Base-by-base conservation (phyloP, 2,329 filamentous ascomycete genomes). In the Verticillium albo-atrum region DNA sequence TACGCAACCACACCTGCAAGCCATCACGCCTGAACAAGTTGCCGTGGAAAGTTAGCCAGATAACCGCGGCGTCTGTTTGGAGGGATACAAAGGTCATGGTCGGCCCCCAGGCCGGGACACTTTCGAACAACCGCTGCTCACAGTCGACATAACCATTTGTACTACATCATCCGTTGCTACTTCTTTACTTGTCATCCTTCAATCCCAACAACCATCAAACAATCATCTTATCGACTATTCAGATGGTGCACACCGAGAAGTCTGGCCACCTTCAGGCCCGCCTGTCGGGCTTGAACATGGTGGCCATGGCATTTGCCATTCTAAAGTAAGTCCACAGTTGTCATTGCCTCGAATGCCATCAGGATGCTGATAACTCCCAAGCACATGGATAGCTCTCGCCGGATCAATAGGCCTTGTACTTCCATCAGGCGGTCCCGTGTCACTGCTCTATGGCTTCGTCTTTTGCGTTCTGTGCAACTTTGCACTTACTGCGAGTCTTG, bases 401-500 rank as follows among this genome's bases (percentile, higher is more conserved):
- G 76, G 75, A 2, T 76, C 75, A 3, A 68, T 79, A 0, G 75
- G 75, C 3, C 66, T 78, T 3, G 74, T 77, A 2, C 64, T 78
- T 2, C 74, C 75, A 0, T 78, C 75, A 0, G 77, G 77, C 3
- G 73, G 77, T 15, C 73, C 76, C 1, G 74, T 77, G 2, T 70
- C 75, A 0, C 74, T 79, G 50, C 55, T 79, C 0, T 80, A 79
- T 61, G 77, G 77, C 3, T 79, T 80, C 61, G 68, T 79, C 55
- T 77, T 80, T 64, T 78, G 75, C 60, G 75, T 78, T 9, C 32
- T 78, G 4, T 79, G 77, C 65, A 79, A 77, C 60, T 69, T 79
- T 9, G 72, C 72, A 6, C 67, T 80, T 1, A 73, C 72, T 0
- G 72, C 75, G 0, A 78, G 75, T 27, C 65, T 80, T 4, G 78